A percentile compares a stretch with the other conserved stretches of the same genome.
phyloP scores from a whole-genome alignment of 1,284 basidiomycete genomes.

The Mrakiaceae sp. region DNA sequence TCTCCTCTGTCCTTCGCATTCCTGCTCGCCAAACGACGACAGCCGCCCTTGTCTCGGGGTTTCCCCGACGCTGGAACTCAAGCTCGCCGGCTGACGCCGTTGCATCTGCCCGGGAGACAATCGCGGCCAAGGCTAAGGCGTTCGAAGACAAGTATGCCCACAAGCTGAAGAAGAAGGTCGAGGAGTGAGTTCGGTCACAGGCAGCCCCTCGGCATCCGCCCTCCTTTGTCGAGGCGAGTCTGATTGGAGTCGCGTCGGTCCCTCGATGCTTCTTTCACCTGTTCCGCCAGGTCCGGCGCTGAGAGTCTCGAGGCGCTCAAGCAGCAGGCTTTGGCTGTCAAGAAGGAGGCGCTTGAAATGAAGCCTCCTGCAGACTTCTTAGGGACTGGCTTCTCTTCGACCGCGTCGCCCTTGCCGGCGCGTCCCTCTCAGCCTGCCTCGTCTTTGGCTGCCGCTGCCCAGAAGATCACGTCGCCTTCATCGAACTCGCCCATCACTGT shows the following conservation, averaged over 20 bases:
- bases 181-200: conserved; percentile 26
- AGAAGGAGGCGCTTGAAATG: conserved; percentile 12
- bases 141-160: conserved; percentile 35
- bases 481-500: conserved; percentile 8
- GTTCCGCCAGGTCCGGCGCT: conserved; percentile 27
- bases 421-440: background rate
- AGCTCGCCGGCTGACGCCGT: too few relatives aligned
- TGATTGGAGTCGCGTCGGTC: background rate
- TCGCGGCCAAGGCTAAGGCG: conserved; percentile 30
- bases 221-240: background rate
- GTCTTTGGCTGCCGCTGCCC: background rate
- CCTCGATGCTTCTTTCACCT: background rate
- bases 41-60: too few relatives aligned
- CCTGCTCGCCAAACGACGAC: too few relatives aligned
- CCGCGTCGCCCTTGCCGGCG: background rate
- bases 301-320: conserved; percentile 32
- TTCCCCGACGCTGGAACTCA: too few relatives aligned
- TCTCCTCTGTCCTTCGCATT: too few relatives aligned
- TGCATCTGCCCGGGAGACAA: conserved; percentile 25
- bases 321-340: conserved; percentile 24
- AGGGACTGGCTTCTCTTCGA: background rate
- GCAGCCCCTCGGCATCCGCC: background rate
- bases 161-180: conserved; percentile 31
- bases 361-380: conserved; percentile 1
- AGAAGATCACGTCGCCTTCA: background rate